Evolutionary conservation across 228 moss, liverwort and hornwort species (phyloP).

Genomic region (Sphagnum fallax): DNA sequence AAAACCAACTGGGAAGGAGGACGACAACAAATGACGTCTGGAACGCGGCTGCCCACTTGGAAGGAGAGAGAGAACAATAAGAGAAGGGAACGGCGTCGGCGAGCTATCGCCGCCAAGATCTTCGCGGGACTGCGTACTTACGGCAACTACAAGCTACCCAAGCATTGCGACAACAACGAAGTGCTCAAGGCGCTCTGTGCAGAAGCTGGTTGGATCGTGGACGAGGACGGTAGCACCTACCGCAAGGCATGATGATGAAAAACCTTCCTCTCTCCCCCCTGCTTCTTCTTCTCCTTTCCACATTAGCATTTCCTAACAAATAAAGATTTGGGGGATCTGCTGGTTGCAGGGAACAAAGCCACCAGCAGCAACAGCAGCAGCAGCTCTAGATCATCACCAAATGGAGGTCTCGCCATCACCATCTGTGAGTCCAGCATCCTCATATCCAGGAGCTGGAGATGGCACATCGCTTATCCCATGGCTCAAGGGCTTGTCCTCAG

Average conservation of each 20-base stretch:
- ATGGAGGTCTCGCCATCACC: slow-evolving; percentile 88
- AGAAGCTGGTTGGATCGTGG: slow-evolving; percentile 94
- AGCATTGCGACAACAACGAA: slow-evolving; percentile 97
- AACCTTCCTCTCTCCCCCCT: not conserved
- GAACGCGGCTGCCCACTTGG: slow-evolving; percentile 51
- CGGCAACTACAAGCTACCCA: slow-evolving; percentile 93
- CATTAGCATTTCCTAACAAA: not conserved
- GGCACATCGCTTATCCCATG: slow-evolving; percentile 60
- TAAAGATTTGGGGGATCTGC: not conserved
- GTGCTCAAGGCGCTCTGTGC: slow-evolving; percentile 89
- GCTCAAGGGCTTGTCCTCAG: slow-evolving; percentile 38
- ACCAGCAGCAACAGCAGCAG: slow-evolving; percentile 6
- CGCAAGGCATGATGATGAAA: slow-evolving; percentile 52
- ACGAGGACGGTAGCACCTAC: slow-evolving; percentile 89
- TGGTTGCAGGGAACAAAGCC: slow-evolving; percentile 67
- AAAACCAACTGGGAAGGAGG: too few species aligned
- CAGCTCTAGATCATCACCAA: slow-evolving; percentile 21
- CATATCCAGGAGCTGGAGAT: slow-evolving; percentile 82
- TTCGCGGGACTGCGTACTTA: slow-evolving; percentile 88
- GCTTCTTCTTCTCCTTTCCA: not conserved
- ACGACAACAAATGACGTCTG: slow-evolving; percentile 34
- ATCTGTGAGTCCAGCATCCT: slow-evolving; percentile 67
- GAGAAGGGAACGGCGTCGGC: slow-evolving; percentile 79
- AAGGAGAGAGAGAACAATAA: slow-evolving; percentile 96
- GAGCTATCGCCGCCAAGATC: slow-evolving; percentile 91